Evolutionary conservation across 345 rosid species (phyloP).

Genomic region (Laguncularia racemosa): DNA sequence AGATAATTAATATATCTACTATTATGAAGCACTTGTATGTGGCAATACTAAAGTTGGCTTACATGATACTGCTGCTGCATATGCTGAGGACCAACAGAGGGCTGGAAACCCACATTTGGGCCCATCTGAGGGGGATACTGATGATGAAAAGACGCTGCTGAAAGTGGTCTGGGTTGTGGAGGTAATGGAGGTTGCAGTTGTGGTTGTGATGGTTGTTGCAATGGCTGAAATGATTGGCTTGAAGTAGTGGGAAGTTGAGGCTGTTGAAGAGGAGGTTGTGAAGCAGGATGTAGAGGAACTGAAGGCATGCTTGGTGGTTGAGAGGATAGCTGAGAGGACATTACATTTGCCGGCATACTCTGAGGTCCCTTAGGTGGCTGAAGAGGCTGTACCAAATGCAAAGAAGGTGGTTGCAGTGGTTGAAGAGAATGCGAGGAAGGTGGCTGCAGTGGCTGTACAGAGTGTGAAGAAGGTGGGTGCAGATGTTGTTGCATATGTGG

Average conservation of each 20-base stretch:
- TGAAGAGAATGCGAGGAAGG: constrained; percentile 20
- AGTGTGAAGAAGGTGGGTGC: constrained; percentile 46
- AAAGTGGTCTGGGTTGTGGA: constrained; percentile 42
- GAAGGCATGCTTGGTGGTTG: constrained; percentile 42
- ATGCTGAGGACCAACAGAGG: constrained; percentile 64
- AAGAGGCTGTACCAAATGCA: constrained; percentile 40
- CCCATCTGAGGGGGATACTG: constrained; percentile 62
- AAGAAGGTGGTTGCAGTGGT: constrained; percentile 45
- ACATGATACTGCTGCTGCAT: constrained; percentile 74
- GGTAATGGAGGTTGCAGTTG: constrained; percentile 50
- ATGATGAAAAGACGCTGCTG: constrained; percentile 49
- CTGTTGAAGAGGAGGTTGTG: constrained; percentile 57
- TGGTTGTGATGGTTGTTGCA: constrained; percentile 35
- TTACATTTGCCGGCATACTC: constrained; percentile 36
- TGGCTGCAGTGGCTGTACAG: constrained; percentile 49
- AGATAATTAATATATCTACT: neutral
- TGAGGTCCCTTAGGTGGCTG: constrained; percentile 62
- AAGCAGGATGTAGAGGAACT: constrained; percentile 44
- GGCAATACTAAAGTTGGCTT: constrained; percentile 14
- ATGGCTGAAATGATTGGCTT: constrained; percentile 61
- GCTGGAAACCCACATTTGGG: constrained; percentile 60
- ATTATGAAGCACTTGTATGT: no score
- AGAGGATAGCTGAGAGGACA: constrained; percentile 52
- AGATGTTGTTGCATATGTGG: no score
- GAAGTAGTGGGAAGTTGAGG: constrained; percentile 46